A percentile compares a stretch with the other conserved stretches of the same genome.
Evolutionary conservation across 805 yeast species (phyloP).

Genomic region (Zygosaccharomyces rouxii): DNA sequence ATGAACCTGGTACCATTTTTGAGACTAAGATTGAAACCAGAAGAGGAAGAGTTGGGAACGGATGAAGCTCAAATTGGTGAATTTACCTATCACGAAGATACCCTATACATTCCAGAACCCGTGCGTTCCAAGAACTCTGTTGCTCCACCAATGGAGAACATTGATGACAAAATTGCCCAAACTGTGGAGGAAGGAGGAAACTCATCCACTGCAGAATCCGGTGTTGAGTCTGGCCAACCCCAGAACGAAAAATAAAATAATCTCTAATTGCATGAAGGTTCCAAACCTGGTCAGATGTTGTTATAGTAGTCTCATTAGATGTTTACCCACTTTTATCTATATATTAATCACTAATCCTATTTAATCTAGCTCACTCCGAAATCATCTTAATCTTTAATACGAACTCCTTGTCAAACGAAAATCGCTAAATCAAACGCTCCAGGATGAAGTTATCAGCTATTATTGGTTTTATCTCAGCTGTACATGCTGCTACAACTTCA

Average conservation of each 20-base stretch:
- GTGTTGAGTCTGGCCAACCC: background rate
- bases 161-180: constrained; percentile 35
- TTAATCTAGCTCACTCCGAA: background rate
- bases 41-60: constrained; percentile 83
- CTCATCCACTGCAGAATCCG: constrained; percentile 4
- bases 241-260: background rate
- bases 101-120: constrained; percentile 71
- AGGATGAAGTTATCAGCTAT: background rate
- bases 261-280: too few species aligned
- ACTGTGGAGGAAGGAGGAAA: constrained; percentile 7
- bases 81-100: constrained; percentile 64
- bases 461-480: constrained; percentile 1
- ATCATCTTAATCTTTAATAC: background rate
- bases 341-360: background rate
- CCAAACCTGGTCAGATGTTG: background rate
- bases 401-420: background rate
- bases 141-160: constrained; percentile 25
- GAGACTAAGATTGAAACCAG: constrained; percentile 76
- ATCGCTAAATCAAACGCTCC: background rate
- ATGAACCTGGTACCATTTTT: constrained; percentile 78
- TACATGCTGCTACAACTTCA: constrained; percentile 11
- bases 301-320: background rate
- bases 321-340: background rate
- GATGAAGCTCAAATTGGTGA: constrained; percentile 92
- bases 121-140: constrained; percentile 52